Conservation (phyloP, 2,329 filamentous ascomycete genomes). For the Bimuria novae-zelandiae region DNA sequence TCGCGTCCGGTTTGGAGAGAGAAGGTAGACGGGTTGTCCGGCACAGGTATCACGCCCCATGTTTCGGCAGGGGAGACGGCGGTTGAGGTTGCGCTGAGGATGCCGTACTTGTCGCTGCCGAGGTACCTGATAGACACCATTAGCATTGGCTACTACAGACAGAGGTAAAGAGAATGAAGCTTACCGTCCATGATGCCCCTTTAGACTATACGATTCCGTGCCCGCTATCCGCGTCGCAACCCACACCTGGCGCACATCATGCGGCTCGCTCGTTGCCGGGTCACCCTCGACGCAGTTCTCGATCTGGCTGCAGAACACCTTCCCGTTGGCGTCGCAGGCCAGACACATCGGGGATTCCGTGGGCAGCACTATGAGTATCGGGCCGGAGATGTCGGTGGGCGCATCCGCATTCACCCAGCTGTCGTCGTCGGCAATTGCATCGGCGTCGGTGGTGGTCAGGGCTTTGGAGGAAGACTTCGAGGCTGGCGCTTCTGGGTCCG, state of each 20-base stretch:
- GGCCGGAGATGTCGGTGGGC: constrained; percentile 75
- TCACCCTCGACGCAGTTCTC: constrained; percentile 90
- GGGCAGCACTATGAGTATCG: constrained; percentile 80
- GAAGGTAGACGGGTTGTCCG: constrained; percentile 72
- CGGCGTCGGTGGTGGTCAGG: constrained; percentile 39
- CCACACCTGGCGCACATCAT: constrained; percentile 96
- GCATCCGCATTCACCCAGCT: constrained; percentile 88
- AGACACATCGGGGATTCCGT: constrained; percentile 74
- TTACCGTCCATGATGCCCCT: constrained; percentile 84
- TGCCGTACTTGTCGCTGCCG: constrained; percentile 80
- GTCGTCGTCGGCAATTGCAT: constrained; percentile 69
- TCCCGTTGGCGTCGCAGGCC: constrained; percentile 83
- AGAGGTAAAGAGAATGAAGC: not conserved
- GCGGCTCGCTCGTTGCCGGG: constrained; percentile 84
- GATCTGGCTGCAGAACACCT: constrained; percentile 78
- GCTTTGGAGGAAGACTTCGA: constrained; percentile 44
- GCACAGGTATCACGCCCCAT: constrained; percentile 67
- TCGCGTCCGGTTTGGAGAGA: constrained; percentile 74
- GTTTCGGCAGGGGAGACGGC: constrained; percentile 85
- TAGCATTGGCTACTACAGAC: not conserved
- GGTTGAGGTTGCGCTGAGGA: constrained; percentile 75
- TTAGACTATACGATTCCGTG: constrained; percentile 81
- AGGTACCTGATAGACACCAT: constrained; percentile 75
- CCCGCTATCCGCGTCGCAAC: constrained; percentile 83
- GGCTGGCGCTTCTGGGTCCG: constrained; percentile 44